phyloP scores from a whole-genome alignment of 345 rosid species.

The Eucalyptus caleyi region DNA sequence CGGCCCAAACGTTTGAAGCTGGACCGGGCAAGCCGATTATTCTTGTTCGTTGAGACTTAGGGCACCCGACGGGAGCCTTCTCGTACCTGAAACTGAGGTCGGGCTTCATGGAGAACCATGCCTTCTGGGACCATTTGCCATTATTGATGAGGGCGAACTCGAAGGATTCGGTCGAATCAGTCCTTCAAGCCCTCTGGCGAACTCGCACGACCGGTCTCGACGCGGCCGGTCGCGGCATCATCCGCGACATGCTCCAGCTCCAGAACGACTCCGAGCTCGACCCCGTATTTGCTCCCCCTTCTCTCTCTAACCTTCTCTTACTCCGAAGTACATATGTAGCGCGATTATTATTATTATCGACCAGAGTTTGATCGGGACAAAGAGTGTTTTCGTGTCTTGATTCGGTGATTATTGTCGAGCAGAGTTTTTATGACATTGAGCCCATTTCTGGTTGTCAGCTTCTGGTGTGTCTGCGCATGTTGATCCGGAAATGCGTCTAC shows the following conservation, averaged over 20 bases:
- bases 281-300: constrained; percentile 17
- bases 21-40: not conserved
- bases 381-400: not conserved
- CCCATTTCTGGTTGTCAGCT: constrained; percentile 18
- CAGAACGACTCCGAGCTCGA: constrained; percentile 51
- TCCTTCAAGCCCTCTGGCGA: constrained; percentile 56
- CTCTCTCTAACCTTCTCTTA: not conserved
- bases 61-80: not conserved
- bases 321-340: not conserved
- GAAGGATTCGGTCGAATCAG: constrained; percentile 43
- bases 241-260: constrained; percentile 44
- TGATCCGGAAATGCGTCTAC: constrained; percentile 43
- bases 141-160: constrained; percentile 42
- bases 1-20: not conserved
- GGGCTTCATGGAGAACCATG: not conserved
- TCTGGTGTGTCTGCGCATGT: constrained; percentile 45
- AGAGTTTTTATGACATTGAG: not conserved
- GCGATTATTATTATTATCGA: not conserved
- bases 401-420: not conserved
- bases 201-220: constrained; percentile 50
- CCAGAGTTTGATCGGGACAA: not conserved
- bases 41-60: not conserved
- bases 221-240: constrained; percentile 33
- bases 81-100: not conserved
- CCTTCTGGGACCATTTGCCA: constrained; percentile 48